Evolutionary conservation across 108 stramenopile genomes (phyloP), one percentile per base, ranked within the genome.

Genomic region (Thalassiosira profunda): DNA sequence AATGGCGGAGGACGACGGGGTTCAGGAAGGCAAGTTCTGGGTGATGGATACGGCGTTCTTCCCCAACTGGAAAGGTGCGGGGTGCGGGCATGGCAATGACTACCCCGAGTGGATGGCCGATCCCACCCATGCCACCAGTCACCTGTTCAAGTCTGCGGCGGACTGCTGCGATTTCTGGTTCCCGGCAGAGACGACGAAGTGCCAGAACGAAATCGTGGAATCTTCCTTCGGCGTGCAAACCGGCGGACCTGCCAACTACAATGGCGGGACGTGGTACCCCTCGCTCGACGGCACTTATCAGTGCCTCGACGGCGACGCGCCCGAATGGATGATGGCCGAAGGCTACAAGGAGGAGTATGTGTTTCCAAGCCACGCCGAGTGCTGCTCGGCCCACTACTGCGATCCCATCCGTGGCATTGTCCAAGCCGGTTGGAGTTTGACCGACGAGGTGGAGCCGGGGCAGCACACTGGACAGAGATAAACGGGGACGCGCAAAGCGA

Each of bases 31-130:
- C 11, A 31, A 23, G 29, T 53, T 53, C n/a, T 53, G 52, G 52
- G 33, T 53, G 1, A 31, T 53, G 21, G 52, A 53, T 31, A 31
- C 15, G 0, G 52, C 52, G 1, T 53, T 25, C 52, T 53, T 53
- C 23, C 52, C 52, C 1, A 53, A 53, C 6, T 53, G 52, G 52
- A 53, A 53, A 8, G 52, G 52, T 18, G 52, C 29, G 30, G 21
- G 52, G 52, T 53, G 52, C 23, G 52, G 24, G 11, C 52, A 53
- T 23, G 52, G 52, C 1, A 53, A 53, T 53, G 52, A 53, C 25
- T 53, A 53, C 17, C 52, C 52, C 4, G 52, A 53, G n/a, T 53
- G 52, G 52, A 53, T 53, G 52, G 18, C 52, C 12, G 52, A 53
- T 28, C 52, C 52, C 25, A 53, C 52, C 0, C 52, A 53, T 28